Conservation (phyloP, 2,329 filamentous ascomycete species). For the Xylaria multiplex region DNA sequence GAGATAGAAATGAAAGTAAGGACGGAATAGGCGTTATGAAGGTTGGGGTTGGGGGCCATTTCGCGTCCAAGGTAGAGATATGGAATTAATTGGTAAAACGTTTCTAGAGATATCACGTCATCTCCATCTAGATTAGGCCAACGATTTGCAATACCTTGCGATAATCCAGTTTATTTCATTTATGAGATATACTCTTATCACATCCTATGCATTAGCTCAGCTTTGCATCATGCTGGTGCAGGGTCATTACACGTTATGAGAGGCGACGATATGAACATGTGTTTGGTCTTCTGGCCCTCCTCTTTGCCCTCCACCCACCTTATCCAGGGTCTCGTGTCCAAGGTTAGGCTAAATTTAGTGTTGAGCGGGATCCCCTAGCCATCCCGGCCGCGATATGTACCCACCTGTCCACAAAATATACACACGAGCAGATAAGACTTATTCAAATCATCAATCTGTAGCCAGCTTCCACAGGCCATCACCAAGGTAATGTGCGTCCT, state of each 20-base stretch:
- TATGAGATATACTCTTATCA: neutral
- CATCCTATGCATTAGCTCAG: constrained; percentile 2
- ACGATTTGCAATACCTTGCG: neutral
- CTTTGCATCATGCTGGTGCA: constrained; percentile 13
- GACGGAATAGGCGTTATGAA: too few relatives aligned
- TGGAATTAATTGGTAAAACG: too few relatives aligned
- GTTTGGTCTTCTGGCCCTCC: constrained; percentile 2
- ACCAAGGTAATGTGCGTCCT: constrained; percentile 91
- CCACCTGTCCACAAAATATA: neutral
- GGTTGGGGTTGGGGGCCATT: too few relatives aligned
- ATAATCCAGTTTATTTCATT: neutral
- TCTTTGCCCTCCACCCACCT: neutral
- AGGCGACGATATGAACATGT: constrained; percentile 14
- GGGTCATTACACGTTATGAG: constrained; percentile 30
- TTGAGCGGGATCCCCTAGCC: neutral
- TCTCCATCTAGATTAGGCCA: too few relatives aligned
- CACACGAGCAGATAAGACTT: constrained; percentile 14
- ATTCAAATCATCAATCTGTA: constrained; percentile 24
- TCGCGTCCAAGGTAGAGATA: too few relatives aligned
- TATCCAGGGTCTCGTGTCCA: neutral
- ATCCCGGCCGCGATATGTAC: neutral
- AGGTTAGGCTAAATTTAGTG: neutral
- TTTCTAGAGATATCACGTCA: neutral
- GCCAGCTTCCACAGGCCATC: constrained; percentile 90
- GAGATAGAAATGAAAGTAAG: too few relatives aligned